A percentile compares a stretch with the other conserved stretches of the same genome.
phyloP scores from a whole-genome alignment of 164 flowering plant genomes.

The Aristolochia fimbriata region DNA sequence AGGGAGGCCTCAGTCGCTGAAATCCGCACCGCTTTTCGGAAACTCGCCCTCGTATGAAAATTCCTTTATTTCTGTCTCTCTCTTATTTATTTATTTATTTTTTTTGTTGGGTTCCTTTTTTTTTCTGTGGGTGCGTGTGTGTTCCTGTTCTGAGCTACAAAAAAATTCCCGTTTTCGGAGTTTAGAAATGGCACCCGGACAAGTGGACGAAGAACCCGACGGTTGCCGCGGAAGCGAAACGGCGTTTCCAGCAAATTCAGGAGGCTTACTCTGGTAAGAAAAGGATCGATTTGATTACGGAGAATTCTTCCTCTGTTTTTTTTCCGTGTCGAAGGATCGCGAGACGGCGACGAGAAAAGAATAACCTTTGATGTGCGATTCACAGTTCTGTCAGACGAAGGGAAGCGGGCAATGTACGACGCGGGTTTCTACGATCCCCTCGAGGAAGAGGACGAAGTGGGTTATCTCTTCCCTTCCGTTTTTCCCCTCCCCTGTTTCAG shows the following conservation, averaged over 20 bases:
- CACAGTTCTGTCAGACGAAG: constrained; percentile 67
- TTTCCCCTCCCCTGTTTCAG: neutral
- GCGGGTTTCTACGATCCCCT: constrained; percentile 68
- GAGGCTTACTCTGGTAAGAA: constrained; percentile 74
- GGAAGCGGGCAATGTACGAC: constrained; percentile 69
- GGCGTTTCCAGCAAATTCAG: constrained; percentile 85
- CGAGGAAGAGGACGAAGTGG: constrained; percentile 71
- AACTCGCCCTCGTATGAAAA: constrained; percentile 57
- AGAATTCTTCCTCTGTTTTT: neutral
- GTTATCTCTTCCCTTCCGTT: constrained; percentile 8
- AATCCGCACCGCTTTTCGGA: constrained; percentile 66
- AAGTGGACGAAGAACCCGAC: constrained; percentile 46
- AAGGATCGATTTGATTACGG: neutral
- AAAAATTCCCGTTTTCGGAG: neutral
- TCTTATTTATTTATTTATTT: neutral
- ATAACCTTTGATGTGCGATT: neutral
- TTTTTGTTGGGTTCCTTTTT: no score
- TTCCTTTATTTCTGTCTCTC: neutral
- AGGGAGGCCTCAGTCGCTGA: constrained; percentile 61
- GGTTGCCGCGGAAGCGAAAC: constrained; percentile 61
- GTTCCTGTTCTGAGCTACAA: neutral
- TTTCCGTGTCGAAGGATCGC: neutral
- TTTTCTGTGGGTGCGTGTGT: no score
- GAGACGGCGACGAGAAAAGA: no score
- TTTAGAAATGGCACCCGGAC: constrained; percentile 93